Evolutionary conservation across 78 protist genomes (phyloP), one percentile per base, ranked within the genome.

Genomic region (Dictyostelium brefeldianum): DNA sequence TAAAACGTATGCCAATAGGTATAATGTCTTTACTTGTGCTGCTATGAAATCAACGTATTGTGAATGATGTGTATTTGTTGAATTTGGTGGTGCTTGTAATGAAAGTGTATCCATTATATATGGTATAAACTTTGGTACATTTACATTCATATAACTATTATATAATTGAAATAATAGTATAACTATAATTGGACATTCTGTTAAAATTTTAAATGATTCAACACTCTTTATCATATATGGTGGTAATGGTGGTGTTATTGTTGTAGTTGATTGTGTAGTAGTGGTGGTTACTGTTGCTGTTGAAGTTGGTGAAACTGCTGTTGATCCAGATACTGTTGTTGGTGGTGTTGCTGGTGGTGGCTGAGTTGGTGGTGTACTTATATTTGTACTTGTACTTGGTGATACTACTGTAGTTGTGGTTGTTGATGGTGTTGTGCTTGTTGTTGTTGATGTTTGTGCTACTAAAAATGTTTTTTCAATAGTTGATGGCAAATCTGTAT

Each of bases 151-250:
- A 31, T 51, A 89, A 0, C 18, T 10, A 11, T 71, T 95, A 79
- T 98, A 97, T 48, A 97, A 83, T 85, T 97, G 98, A 57, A 97
- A 96, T 18, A 97, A 96, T 5, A 98, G 78, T 65, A 98, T 97
- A 11, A 98, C 97, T 17, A 98, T 90, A 20, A 97, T 87, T 20
- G 99, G 99, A 79, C 98, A 96, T 89, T 98, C 99, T 14, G 98
- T 97, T 22, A 98, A 67, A n/a, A 98, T 97, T 79, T 98, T 92
- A 89, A 93, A 95, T 51, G 92, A 85, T 12, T 64, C 43, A 51
- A 59, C 48, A 29, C 83, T 54, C 8, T 80, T 80, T 18, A 85
- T 83, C 50, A 50, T 81, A 25, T 36, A 46, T 62, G 83, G 83
- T 47, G 83, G 85, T 36, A 5, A 1, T 17, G 84, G 67, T 43